Evolutionary conservation across 106 monocot species (phyloP).

Genomic region (Apostasia shenzhenica): DNA sequence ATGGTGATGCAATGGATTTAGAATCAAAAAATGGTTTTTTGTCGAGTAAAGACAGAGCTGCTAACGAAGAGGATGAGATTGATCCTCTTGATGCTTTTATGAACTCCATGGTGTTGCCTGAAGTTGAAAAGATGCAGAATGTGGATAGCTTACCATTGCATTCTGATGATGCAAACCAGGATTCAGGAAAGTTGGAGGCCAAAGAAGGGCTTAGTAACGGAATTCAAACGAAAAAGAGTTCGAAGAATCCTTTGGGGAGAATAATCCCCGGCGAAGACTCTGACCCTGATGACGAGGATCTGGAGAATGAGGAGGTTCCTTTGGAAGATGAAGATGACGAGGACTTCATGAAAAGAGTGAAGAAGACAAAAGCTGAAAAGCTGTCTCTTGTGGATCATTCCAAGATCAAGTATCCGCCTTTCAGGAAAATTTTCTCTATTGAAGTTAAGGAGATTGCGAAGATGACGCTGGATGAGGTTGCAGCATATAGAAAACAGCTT

Average conservation of each 20-base stretch:
- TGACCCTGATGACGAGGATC: constrained; percentile 62
- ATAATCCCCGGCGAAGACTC: constrained; percentile 92
- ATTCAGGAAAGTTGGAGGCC: constrained; percentile 5
- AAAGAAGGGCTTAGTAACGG: constrained; percentile 48
- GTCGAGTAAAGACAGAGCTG: background rate
- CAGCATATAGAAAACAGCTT: constrained; percentile 59
- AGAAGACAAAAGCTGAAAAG: constrained; percentile 94
- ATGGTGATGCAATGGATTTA: constrained; percentile 16
- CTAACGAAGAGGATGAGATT: constrained; percentile 58
- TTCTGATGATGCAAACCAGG: constrained; percentile 13
- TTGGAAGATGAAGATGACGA: constrained; percentile 91
- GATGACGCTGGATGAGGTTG: constrained; percentile 70
- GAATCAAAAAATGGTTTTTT: constrained; percentile 9
- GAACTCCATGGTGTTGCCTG: constrained; percentile 79
- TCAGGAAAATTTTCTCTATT: constrained; percentile 93
- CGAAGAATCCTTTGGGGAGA: constrained; percentile 59
- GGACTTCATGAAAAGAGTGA: constrained; percentile 89
- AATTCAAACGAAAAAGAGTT: constrained; percentile 21
- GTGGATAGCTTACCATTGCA: constrained; percentile 8
- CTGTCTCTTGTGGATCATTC: constrained; percentile 85
- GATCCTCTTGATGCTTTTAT: constrained; percentile 99
- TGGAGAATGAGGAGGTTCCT: constrained; percentile 43
- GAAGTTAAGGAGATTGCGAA: constrained; percentile 80
- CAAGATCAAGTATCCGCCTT: constrained; percentile 77
- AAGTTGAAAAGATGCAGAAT: constrained; percentile 45